phyloP scores from a whole-genome alignment of 768 basidiomycete genomes.

The Lentinus tigrinus region DNA sequence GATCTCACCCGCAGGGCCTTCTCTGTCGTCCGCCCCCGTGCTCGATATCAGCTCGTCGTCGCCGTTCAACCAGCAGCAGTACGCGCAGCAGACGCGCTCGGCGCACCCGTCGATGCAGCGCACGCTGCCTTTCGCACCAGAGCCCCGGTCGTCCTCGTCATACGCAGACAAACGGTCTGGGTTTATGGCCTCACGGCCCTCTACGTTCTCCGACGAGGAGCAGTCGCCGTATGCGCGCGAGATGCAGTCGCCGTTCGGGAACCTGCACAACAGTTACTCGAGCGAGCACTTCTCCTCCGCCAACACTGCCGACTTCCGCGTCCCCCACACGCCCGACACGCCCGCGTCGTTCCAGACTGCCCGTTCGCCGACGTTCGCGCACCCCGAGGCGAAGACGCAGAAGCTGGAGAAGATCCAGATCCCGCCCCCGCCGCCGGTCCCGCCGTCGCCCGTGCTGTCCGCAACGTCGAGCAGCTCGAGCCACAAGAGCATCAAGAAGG shows the following conservation, averaged over 20 bases:
- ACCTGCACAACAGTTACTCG: not conserved
- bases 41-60: not conserved
- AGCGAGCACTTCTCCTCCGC: not conserved
- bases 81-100: not conserved
- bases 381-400: not conserved
- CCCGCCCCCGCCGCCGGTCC: not conserved
- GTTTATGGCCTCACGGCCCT: too few species aligned
- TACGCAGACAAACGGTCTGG: not conserved
- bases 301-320: not conserved
- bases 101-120: not conserved
- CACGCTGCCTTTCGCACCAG: not conserved
- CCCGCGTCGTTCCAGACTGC: too few species aligned
- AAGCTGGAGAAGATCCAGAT: not conserved
- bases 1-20: not conserved
- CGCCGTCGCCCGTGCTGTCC: slow-evolving; percentile 9
- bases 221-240: not conserved
- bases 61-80: not conserved
- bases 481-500: not conserved
- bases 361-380: not conserved
- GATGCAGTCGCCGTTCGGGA: not conserved
- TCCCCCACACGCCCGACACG: not conserved
- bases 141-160: not conserved
- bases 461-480: not conserved
- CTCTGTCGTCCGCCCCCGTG: not conserved
- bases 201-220: not conserved